These are phyloP conservation scores for Tilletia setariae DNA, from an alignment of 1,284 basidiomycete genomes.

Conservation along the genomic window DNA sequence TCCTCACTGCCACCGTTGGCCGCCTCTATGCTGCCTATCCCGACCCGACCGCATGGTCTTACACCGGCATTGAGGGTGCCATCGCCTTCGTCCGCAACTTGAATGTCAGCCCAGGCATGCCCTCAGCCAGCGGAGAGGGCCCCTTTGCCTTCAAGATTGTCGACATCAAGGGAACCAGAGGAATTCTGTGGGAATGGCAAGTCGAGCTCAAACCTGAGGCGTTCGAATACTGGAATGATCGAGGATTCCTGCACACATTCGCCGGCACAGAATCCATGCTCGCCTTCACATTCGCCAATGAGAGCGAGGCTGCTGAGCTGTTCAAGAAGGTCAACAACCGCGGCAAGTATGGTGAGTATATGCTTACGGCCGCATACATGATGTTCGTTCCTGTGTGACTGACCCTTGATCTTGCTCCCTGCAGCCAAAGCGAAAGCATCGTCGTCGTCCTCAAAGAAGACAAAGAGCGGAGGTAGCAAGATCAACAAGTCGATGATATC, in stretches of 20 bases:
- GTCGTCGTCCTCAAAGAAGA: conserved; percentile 56
- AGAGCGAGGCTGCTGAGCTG: conserved; percentile 80
- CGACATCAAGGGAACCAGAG: conserved; percentile 66
- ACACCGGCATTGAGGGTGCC: conserved; percentile 48
- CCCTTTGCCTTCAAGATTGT: conserved; percentile 47
- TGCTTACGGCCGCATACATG: too few species aligned
- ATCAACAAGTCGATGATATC: conserved; percentile 90
- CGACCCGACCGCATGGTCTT: conserved; percentile 37
- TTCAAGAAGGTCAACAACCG: conserved; percentile 78
- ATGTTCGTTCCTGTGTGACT: not conserved
- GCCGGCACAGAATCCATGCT: conserved; percentile 84
- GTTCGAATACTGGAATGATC: conserved; percentile 69
- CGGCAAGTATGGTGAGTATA: conserved; percentile 64
- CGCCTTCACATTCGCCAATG: conserved; percentile 84
- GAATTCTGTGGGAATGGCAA: conserved; percentile 74
- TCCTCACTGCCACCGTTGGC: conserved; percentile 50
- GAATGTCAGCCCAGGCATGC: not conserved
- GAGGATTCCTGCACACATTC: conserved; percentile 91
- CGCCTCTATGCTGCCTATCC: conserved; percentile 49
- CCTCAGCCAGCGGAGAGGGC: conserved; percentile 19
- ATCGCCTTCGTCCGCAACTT: conserved; percentile 48
- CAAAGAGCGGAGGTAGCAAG: conserved; percentile 57
- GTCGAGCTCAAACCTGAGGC: conserved; percentile 12
- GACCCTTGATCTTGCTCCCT: not conserved
- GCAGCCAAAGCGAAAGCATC: conserved; percentile 64